Conservation (phyloP, 2,329 filamentous ascomycete species). For the Colletotrichum liriopes region DNA sequence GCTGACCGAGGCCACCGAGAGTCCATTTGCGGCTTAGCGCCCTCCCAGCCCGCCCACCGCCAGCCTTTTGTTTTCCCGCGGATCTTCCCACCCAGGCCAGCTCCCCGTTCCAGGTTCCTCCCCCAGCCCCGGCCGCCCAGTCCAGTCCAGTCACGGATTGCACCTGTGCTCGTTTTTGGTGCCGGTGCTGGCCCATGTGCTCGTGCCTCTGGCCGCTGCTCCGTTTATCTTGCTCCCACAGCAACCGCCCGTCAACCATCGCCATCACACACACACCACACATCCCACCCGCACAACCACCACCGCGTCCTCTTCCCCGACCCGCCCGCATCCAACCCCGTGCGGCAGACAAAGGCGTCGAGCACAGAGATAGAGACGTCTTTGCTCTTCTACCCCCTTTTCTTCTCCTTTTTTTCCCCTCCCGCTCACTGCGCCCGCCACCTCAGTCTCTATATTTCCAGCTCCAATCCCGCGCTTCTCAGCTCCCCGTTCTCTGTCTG, state of each 20-base stretch:
- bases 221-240: constrained; percentile 41
- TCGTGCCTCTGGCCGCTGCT: constrained; percentile 14
- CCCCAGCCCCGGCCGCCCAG: constrained; percentile 12
- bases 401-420: not conserved
- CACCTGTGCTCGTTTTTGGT: not conserved
- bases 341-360: constrained; percentile 37
- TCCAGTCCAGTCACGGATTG: constrained; percentile 17
- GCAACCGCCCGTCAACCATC: constrained; percentile 43
- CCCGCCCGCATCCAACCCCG: constrained; percentile 10
- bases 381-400: constrained; percentile 31
- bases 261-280: constrained; percentile 20
- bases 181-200: constrained; percentile 2
- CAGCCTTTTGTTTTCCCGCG: constrained; percentile 27
- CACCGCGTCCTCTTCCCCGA: not conserved
- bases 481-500: not conserved
- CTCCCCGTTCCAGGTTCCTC: constrained; percentile 2
- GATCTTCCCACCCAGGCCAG: constrained; percentile 18
- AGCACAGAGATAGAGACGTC: constrained; percentile 23
- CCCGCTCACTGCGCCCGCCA: not conserved
- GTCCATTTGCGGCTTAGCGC: constrained; percentile 1
- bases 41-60: constrained; percentile 8
- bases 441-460: constrained; percentile 16
- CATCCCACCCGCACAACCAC: constrained; percentile 8
- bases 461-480: constrained; percentile 1
- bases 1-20: not conserved